Evolutionary conservation across 2,329 filamentous ascomycete species (phyloP).

Genomic region (Diaporthe sp.): DNA sequence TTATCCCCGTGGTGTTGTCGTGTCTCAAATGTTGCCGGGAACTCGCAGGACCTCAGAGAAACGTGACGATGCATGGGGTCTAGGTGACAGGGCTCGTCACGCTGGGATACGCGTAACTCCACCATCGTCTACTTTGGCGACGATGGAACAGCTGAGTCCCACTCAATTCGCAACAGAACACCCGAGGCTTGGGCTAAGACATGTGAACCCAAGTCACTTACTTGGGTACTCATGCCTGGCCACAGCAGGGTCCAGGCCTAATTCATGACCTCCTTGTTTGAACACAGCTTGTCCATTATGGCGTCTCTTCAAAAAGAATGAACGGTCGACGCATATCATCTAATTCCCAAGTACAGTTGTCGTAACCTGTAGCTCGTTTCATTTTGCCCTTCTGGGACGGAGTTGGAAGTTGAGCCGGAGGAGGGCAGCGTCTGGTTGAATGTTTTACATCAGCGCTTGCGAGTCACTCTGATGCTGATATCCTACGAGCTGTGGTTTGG

Average conservation of each 20-base stretch:
- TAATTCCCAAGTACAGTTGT: slow-evolving; percentile 7
- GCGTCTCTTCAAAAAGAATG: slow-evolving; percentile 23
- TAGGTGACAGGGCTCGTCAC: slow-evolving; percentile 14
- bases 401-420: not conserved
- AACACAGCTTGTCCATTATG: not conserved
- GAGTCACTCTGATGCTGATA: not conserved
- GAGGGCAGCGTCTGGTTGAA: not conserved
- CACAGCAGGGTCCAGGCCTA: not conserved
- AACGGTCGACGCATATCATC: slow-evolving; percentile 26
- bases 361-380: slow-evolving; percentile 34
- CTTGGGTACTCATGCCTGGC: not conserved
- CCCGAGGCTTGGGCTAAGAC: slow-evolving; percentile 13
- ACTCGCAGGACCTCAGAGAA: slow-evolving; percentile 36
- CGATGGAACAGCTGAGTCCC: not conserved
- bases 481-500: not conserved
- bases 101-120: not conserved
- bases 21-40: slow-evolving; percentile 34
- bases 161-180: slow-evolving; percentile 8
- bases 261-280: not conserved
- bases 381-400: slow-evolving; percentile 35
- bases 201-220: not conserved
- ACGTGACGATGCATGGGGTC: slow-evolving; percentile 32
- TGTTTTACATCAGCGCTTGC: not conserved
- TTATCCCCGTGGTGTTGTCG: slow-evolving; percentile 33
- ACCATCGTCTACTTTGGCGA: not conserved